Base-by-base conservation (phyloP, 306 rosid genomes). In the Vigna angularis region DNA sequence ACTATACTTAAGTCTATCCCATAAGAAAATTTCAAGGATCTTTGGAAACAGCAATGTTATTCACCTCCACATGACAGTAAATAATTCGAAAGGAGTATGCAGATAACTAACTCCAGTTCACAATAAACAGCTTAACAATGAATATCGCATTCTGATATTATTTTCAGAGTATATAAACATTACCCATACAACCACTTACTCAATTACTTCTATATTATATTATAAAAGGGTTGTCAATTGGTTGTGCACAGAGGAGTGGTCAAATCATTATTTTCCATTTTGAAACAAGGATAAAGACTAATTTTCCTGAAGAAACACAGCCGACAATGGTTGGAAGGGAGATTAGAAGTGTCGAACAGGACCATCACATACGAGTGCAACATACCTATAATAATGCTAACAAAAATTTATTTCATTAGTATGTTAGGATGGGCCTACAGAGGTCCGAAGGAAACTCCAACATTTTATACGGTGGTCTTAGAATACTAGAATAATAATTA, bases 21-120 rank as follows among this genome's bases (percentile, higher is more conserved):
- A 50, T 5, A 12, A 0, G 30, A 63, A 9, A 11, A 59, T 61
- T 30, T 73, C 32, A 63, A 80, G 44, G 53, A 64, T 56, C 40
- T 36, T 52, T 44, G 34, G 53, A 74, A 79, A 45, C 42, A 48
- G 49, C 5, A 38, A 36, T 47, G 24, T 50, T 73, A 50, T 24
- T 51, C 18, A 59, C 18, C 28, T 44, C 32, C 47, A 26, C 58
- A 1, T 9, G 34, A 47, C 22, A 59, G 22, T 34, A 79, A 62
- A 83, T 20, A 47, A 57, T 7, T 18, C 18, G 18, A 77, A 56
- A 68, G 47, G 83, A 61, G 51, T 61, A 77, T 47, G 45, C 52
- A 47, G 22, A 69, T 62, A 30, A 76, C 58, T 7, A 77, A 81
- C 59, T 66, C 55, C 42, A 56, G 9, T 72, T 14, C 57, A 50